phyloP scores from a whole-genome alignment of 345 rosid genomes.

The Passiflora organensis region DNA sequence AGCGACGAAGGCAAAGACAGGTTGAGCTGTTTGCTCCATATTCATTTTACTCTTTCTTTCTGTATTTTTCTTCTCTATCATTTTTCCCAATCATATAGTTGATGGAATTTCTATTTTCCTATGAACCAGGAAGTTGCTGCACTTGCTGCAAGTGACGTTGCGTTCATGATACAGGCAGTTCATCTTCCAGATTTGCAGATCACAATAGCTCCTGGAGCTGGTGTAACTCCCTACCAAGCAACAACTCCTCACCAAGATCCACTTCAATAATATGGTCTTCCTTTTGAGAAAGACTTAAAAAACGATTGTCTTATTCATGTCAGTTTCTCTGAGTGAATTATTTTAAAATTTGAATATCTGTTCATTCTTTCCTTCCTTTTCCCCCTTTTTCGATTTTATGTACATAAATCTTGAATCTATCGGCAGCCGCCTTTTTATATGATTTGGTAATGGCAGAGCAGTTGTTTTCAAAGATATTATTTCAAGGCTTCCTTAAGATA shows the following conservation, averaged over 20 bases:
- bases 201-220: constrained; percentile 13
- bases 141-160: constrained; percentile 14
- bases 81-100: background rate
- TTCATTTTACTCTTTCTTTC: background rate
- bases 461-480: too few species aligned
- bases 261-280: too few species aligned
- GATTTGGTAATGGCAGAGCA: too few species aligned
- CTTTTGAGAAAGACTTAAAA: too few species aligned
- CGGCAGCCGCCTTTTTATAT: too few species aligned
- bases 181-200: constrained; percentile 10
- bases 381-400: too few species aligned
- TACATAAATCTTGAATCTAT: too few species aligned
- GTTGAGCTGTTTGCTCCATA: constrained; percentile 25
- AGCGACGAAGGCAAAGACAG: constrained; percentile 93
- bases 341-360: too few species aligned
- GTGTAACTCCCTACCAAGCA: constrained; percentile 3
- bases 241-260: constrained; percentile 8
- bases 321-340: too few species aligned
- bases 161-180: constrained; percentile 17
- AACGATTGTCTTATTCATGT: too few species aligned
- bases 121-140: constrained; percentile 17
- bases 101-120: background rate
- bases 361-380: too few species aligned
- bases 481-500: too few species aligned
- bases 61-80: background rate